Evolutionary conservation across 164 flowering plant genomes (phyloP).

Genomic region (Cinnamomum chago): DNA sequence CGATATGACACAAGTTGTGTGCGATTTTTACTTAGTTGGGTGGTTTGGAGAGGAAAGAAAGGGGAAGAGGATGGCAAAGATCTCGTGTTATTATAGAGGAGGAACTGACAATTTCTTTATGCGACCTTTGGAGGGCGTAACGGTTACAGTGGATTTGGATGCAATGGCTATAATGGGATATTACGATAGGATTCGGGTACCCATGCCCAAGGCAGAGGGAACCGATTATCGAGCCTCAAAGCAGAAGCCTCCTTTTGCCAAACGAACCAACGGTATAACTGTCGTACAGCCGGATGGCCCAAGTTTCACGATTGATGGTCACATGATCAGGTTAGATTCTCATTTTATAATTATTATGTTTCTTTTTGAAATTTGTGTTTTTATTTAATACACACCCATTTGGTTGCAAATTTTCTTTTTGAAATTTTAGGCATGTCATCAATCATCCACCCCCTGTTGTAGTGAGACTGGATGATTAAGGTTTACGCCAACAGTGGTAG

Average conservation of each 20-base stretch:
- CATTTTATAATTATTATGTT: too few species aligned
- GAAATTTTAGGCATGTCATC: too few species aligned
- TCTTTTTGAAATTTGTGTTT: too few species aligned
- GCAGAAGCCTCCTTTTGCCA: constrained; percentile 6
- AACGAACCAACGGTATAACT: constrained; percentile 4
- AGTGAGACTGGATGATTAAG: too few species aligned
- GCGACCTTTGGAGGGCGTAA: constrained; percentile 57
- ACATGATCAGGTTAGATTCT: constrained; percentile 5
- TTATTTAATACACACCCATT: too few species aligned
- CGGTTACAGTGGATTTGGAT: constrained; percentile 41
- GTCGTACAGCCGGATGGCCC: constrained; percentile 13
- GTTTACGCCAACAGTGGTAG: too few species aligned
- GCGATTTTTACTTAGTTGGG: constrained; percentile 39
- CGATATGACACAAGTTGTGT: constrained; percentile 37
- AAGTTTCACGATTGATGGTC: constrained; percentile 10
- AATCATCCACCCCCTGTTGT: too few species aligned
- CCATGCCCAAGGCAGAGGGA: constrained; percentile 41
- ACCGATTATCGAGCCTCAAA: constrained; percentile 11
- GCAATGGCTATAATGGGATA: constrained; percentile 25
- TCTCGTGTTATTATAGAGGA: constrained; percentile 32
- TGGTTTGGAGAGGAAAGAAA: constrained; percentile 48
- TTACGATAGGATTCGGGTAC: constrained; percentile 26
- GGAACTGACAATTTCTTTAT: constrained; percentile 42
- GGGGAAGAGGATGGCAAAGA: constrained; percentile 25
- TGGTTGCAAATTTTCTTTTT: too few species aligned